phyloP scores from a whole-genome alignment of 345 rosid genomes.

The Pistacia atlantica region DNA sequence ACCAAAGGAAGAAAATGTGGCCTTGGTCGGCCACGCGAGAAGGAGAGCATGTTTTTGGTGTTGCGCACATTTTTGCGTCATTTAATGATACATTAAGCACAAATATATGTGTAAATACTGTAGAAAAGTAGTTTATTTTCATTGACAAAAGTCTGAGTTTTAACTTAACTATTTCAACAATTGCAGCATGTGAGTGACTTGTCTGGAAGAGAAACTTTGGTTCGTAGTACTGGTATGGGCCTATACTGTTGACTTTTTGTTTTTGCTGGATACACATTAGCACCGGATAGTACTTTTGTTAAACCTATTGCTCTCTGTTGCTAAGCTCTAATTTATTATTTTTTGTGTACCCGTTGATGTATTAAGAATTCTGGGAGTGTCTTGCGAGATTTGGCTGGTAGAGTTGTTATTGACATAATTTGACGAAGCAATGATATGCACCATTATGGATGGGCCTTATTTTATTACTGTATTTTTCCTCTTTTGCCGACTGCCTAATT shows the following conservation, averaged over 20 bases:
- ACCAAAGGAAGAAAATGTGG: slow-evolving; percentile 40
- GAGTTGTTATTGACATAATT: not conserved
- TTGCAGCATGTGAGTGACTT: slow-evolving; percentile 45
- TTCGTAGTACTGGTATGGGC: not conserved
- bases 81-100: too few species aligned
- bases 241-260: too few species aligned
- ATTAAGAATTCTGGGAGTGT: not conserved
- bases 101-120: too few species aligned
- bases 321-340: too few species aligned
- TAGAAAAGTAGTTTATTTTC: too few species aligned
- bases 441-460: not conserved
- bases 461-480: not conserved
- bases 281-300: too few species aligned
- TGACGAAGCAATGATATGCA: not conserved
- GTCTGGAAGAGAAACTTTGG: slow-evolving; percentile 44
- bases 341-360: not conserved
- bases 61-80: too few species aligned
- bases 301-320: too few species aligned
- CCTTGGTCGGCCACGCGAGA: not conserved
- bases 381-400: not conserved
- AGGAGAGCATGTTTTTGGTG: too few species aligned
- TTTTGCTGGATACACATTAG: too few species aligned
- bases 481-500: not conserved
- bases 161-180: too few species aligned
- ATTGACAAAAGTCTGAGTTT: too few species aligned